These are phyloP conservation scores for Imleria badia DNA, from an alignment of 768 basidiomycete species.

Conservation along the genomic window DNA sequence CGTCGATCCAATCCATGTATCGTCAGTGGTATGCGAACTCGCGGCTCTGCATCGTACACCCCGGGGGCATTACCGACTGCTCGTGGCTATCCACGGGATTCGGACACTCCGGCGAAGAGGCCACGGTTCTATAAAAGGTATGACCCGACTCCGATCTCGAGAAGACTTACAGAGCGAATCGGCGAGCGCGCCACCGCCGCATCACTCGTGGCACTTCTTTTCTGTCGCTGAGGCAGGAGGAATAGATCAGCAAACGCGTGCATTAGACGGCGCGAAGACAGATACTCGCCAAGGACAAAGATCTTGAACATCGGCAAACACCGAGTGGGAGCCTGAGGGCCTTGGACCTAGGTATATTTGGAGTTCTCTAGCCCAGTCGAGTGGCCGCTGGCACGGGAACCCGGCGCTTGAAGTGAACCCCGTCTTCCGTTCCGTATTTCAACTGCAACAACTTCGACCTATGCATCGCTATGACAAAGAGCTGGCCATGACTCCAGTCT, in stretches of 20 bases:
- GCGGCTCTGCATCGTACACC: not conserved
- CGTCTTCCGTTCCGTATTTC: too few species aligned
- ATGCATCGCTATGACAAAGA: constrained; percentile 1
- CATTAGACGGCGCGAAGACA: not conserved
- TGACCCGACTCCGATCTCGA: not conserved
- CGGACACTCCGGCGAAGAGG: not conserved
- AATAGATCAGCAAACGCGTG: not conserved
- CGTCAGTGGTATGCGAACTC: not conserved
- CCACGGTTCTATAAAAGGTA: not conserved
- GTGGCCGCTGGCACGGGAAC: too few species aligned
- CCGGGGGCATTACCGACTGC: not conserved
- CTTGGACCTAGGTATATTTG: too few species aligned
- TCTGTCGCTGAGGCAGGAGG: not conserved
- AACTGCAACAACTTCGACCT: not conserved
- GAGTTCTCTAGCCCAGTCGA: too few species aligned
- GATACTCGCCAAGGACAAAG: not conserved
- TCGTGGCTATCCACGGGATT: not conserved
- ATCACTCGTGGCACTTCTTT: not conserved
- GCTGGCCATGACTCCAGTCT: not conserved
- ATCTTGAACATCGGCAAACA: too few species aligned
- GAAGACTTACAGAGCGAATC: not conserved
- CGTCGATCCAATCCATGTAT: not conserved
- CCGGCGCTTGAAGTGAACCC: too few species aligned
- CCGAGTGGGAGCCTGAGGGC: too few species aligned
- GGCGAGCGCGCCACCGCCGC: not conserved